Base-by-base conservation (phyloP, 73 alveolate genomes). In the Paraurostyla sp. region DNA sequence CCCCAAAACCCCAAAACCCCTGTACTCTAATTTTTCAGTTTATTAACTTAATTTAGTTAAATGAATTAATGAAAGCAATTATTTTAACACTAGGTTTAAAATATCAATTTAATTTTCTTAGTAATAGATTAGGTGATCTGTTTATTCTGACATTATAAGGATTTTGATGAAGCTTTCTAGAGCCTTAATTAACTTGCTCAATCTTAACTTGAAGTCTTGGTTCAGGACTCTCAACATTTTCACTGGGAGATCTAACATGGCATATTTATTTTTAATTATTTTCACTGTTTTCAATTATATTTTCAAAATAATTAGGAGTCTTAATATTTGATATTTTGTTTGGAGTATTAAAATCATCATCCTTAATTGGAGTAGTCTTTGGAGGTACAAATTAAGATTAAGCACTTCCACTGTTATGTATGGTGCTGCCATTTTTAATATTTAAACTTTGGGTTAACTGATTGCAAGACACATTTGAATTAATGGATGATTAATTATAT, bases 211-310 rank as follows among this genome's bases (percentile, higher is more conserved):
- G 46, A 35, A 13, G 18, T 16, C 40, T 38, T 9, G 56, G 56
- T 33, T 65, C 82, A 13, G 82, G 82, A 40, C 82, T 65, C 6
- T 65, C 82, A 15, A 65, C 41, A 65, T 65, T 65, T 65, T 65
- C 82, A 65, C 82, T 65, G 7, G 82, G 82, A 38, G 82, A 35
- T 18, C 25, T n/a, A n/a, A n/a, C n/a, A n/a, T n/a, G n/a, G n/a
- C n/a, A n/a, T n/a, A n/a, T n/a, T n/a, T n/a, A n/a, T n/a, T n/a
- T n/a, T n/a, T n/a, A n/a, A n/a, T 59, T 25, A 65, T 65, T 15
- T 38, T 30, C 58, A 65, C 82, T 38, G 41, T 58, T 40, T 40
- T 65, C 25, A 65, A 65, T 38, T 33, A 1, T 1, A 4, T 38
- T 9, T 9, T 40, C 38, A 22, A 9, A 1, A 6, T 65, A 56